Evolutionary conservation across 305 asterid species (phyloP).

Genomic region (Fraxinus angustifolia): DNA sequence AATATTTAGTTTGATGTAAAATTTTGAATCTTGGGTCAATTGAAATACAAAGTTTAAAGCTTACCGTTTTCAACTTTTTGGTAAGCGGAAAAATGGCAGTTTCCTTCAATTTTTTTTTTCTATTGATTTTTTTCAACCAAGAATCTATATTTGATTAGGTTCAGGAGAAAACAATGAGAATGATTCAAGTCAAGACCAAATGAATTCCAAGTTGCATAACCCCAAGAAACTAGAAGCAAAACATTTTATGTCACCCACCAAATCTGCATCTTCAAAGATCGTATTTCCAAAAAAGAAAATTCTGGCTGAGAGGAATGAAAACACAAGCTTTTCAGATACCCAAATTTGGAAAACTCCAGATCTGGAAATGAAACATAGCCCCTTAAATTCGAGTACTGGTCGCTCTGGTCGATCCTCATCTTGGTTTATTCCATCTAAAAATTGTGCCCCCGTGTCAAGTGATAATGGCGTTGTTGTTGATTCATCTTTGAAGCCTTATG

Average conservation of each 20-base stretch:
- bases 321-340: slow-evolving; percentile 17
- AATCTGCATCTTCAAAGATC: slow-evolving; percentile 57
- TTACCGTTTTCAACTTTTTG: not conserved
- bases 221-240: slow-evolving; percentile 31
- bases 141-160: slow-evolving; percentile 17
- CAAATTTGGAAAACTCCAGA: slow-evolving; percentile 18
- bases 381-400: not conserved
- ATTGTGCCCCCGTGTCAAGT: slow-evolving; percentile 24
- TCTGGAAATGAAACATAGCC: slow-evolving; percentile 14
- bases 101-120: not conserved
- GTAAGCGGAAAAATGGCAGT: not conserved
- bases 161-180: slow-evolving; percentile 63
- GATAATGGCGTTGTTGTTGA: slow-evolving; percentile 28
- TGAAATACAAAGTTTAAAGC: not conserved
- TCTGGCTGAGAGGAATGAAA: slow-evolving; percentile 47
- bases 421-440: slow-evolving; percentile 12
- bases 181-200: slow-evolving; percentile 25
- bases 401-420: slow-evolving; percentile 17
- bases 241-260: slow-evolving; percentile 56
- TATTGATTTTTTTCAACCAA: not conserved
- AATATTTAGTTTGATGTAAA: not conserved
- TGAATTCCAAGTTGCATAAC: slow-evolving; percentile 32
- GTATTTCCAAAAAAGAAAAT: slow-evolving; percentile 47
- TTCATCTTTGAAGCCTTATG: slow-evolving; percentile 44
- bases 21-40: not conserved